These are phyloP conservation scores for Nakazawaea ishiwadae DNA, from an alignment of 805 yeast species.

Conservation along the genomic window DNA sequence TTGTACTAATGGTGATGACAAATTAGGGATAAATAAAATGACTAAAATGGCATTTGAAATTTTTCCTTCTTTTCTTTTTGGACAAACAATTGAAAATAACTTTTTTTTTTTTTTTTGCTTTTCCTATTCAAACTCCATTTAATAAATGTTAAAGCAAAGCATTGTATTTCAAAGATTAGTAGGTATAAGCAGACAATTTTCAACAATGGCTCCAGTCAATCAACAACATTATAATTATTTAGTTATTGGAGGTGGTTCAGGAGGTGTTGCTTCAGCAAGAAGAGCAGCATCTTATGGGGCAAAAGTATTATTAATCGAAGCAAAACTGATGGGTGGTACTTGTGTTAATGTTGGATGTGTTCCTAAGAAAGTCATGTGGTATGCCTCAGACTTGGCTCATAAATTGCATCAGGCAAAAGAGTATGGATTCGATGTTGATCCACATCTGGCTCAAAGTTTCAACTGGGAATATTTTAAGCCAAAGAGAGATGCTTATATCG, in stretches of 20 bases:
- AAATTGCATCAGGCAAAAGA: constrained; percentile 70
- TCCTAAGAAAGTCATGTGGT: constrained; percentile 99
- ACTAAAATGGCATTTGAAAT: too few species aligned
- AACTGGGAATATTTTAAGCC: constrained; percentile 79
- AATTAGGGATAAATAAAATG: too few species aligned
- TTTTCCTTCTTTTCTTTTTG: too few species aligned
- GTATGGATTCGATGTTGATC: constrained; percentile 70
- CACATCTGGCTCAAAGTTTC: constrained; percentile 54
- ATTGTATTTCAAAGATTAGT: neutral
- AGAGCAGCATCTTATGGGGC: constrained; percentile 95
- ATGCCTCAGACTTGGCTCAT: constrained; percentile 85
- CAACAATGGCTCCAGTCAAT: constrained; percentile 48
- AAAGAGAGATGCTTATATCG: constrained; percentile 89
- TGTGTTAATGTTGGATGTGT: constrained; percentile 99
- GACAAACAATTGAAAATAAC: neutral
- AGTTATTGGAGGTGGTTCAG: constrained; percentile 98
- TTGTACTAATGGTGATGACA: too few species aligned
- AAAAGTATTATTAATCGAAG: constrained; percentile 77
- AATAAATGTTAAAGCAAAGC: neutral
- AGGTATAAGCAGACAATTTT: neutral
- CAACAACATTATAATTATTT: constrained; percentile 74
- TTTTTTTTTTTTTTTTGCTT: too few species aligned
- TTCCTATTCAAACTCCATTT: too few species aligned
- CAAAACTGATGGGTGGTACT: constrained; percentile 88
- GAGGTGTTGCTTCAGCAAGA: constrained; percentile 98